Evolutionary conservation across 2,329 filamentous ascomycete species (phyloP).

Genomic region (Hymenoscyphus scutula): DNA sequence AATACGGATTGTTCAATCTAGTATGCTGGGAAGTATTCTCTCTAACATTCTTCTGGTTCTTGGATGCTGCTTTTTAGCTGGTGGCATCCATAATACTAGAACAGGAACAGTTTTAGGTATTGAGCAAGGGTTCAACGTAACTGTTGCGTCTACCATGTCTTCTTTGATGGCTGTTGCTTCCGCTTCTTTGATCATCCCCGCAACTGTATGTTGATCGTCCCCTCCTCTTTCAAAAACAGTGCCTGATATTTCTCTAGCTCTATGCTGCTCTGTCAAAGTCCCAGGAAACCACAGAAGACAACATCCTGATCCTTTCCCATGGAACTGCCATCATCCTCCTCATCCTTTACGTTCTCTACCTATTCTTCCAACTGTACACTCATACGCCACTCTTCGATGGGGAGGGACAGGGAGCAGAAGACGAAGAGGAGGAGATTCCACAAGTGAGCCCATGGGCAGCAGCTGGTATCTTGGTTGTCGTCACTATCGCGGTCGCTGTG

Average conservation of each 20-base stretch:
- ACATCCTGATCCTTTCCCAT: conserved; percentile 69
- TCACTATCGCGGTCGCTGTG: conserved; percentile 68
- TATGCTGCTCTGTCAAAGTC: conserved; percentile 60
- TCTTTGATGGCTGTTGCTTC: conserved; percentile 72
- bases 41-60: conserved; percentile 90
- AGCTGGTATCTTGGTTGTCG: conserved; percentile 59
- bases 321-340: conserved; percentile 75
- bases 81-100: conserved; percentile 58
- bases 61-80: conserved; percentile 76
- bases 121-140: conserved; percentile 74
- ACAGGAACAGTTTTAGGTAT: conserved; percentile 28
- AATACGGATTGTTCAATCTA: conserved; percentile 93
- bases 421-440: conserved; percentile 21
- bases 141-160: conserved; percentile 75
- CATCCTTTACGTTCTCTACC: conserved; percentile 71
- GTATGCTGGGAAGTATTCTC: conserved; percentile 92
- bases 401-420: conserved; percentile 38
- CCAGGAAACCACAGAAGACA: conserved; percentile 45
- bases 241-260: conserved; percentile 43
- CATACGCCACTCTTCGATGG: conserved; percentile 70
- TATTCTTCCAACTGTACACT: conserved; percentile 74
- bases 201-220: conserved; percentile 49
- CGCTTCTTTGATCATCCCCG: conserved; percentile 76
- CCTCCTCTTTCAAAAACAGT: not conserved
- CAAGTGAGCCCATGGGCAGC: conserved; percentile 28